Conservation (phyloP, 305 asterid species). For the Andrographis paniculata region DNA sequence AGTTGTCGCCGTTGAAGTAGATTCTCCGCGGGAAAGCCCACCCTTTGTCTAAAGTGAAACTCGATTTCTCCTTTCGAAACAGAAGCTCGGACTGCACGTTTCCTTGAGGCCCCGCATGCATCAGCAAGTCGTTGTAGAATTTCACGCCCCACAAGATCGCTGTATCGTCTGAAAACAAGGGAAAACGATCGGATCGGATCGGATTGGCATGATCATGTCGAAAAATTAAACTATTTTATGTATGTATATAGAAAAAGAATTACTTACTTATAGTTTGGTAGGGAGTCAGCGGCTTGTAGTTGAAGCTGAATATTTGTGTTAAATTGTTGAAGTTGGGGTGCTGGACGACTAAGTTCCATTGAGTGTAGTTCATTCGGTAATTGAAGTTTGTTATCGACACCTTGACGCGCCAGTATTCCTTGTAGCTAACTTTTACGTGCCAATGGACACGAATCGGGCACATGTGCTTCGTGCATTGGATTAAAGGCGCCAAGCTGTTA, state of each 20-base stretch:
- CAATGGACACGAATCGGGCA: slow-evolving; percentile 71
- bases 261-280: slow-evolving; percentile 55
- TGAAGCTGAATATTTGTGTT: slow-evolving; percentile 58
- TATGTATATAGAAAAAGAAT: neutral
- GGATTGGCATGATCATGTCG: neutral
- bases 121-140: slow-evolving; percentile 54
- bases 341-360: slow-evolving; percentile 62
- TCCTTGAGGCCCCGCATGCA: slow-evolving; percentile 59
- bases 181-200: neutral
- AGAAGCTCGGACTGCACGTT: slow-evolving; percentile 72
- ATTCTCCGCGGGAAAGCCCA: slow-evolving; percentile 70
- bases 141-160: slow-evolving; percentile 69
- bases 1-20: slow-evolving; percentile 65
- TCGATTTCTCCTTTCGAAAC: slow-evolving; percentile 54
- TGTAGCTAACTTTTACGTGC: slow-evolving; percentile 68
- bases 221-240: neutral
- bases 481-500: slow-evolving; percentile 39
- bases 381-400: slow-evolving; percentile 63
- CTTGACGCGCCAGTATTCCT: slow-evolving; percentile 68
- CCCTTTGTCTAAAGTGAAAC: slow-evolving; percentile 63
- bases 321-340: slow-evolving; percentile 71
- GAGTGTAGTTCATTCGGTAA: slow-evolving; percentile 54
- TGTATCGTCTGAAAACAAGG: slow-evolving; percentile 46
- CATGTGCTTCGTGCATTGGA: slow-evolving; percentile 66
- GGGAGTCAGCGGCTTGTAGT: slow-evolving; percentile 59